A percentile compares a stretch with the other conserved stretches of the same genome.
Evolutionary conservation across 345 rosid species (phyloP).

Genomic region (Microthlaspi erraticum): DNA sequence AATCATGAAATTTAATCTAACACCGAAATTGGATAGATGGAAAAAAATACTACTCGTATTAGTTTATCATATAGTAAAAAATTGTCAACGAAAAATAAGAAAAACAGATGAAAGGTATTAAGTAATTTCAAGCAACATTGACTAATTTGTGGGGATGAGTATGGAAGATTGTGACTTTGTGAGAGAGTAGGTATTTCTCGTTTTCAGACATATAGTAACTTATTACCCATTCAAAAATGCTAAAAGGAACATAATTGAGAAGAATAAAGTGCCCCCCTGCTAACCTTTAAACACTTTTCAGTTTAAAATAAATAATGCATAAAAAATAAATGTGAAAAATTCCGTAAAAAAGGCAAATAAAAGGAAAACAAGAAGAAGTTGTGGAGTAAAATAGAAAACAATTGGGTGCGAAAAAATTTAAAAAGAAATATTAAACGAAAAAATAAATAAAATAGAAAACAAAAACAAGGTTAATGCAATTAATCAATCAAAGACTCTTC

Average conservation of each 20-base stretch:
- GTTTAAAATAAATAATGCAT: slow-evolving; percentile 6
- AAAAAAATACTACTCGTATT: neutral
- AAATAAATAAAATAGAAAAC: neutral
- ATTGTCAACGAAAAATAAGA: slow-evolving; percentile 7
- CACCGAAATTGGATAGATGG: neutral
- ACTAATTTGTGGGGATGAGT: slow-evolving; percentile 32
- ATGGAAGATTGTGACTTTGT: slow-evolving; percentile 20
- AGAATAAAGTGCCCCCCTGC: slow-evolving; percentile 16
- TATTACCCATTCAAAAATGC: slow-evolving; percentile 28
- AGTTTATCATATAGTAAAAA: too few relatives aligned
- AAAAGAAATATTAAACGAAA: neutral
- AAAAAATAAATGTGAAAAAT: neutral
- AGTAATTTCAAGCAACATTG: slow-evolving; percentile 26
- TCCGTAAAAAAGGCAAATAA: neutral
- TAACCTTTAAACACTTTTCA: neutral
- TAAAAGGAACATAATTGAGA: slow-evolving; percentile 27
- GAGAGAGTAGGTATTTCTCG: slow-evolving; percentile 40
- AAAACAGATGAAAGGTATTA: neutral
- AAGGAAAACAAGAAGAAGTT: neutral
- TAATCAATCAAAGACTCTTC: slow-evolving; percentile 25
- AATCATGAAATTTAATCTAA: neutral
- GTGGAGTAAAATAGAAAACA: neutral
- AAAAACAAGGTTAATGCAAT: slow-evolving; percentile 4
- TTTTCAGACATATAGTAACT: slow-evolving; percentile 29
- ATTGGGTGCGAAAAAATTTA: neutral